phyloP scores from a whole-genome alignment of 108 stramenopile genomes.

The Ochromonas danica region DNA sequence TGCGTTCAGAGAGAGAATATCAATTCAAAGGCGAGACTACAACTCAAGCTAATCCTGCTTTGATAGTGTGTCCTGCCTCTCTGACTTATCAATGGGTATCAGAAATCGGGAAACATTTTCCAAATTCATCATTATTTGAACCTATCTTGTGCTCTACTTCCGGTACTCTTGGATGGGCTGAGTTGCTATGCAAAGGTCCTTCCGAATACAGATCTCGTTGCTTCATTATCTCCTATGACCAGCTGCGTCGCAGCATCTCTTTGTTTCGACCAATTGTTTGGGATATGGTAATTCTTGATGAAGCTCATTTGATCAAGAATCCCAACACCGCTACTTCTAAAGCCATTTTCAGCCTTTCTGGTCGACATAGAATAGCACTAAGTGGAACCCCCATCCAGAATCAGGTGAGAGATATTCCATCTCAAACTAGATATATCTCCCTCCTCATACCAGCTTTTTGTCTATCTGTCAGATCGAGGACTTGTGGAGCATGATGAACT shows the following conservation, averaged over 20 bases:
- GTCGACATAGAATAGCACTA: not conserved
- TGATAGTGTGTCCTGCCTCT: constrained; percentile 2
- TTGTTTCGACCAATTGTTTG: not conserved
- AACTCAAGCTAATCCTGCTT: not conserved
- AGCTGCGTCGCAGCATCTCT: not conserved
- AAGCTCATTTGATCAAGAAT: constrained; percentile 1
- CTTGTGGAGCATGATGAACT: constrained; percentile 25
- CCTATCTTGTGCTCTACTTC: not conserved
- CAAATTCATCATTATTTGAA: not conserved
- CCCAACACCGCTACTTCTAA: not conserved
- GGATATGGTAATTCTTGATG: not conserved
- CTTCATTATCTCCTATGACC: not conserved
- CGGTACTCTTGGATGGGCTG: not conserved
- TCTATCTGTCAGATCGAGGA: not conserved
- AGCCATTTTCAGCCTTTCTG: not conserved
- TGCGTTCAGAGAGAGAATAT: not conserved
- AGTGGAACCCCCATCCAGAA: constrained; percentile 32
- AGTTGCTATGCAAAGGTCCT: not conserved
- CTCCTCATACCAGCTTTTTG: not conserved
- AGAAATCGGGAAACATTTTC: constrained; percentile 7
- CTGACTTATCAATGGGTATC: not conserved
- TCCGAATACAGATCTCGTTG: not conserved
- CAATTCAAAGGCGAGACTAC: not conserved
- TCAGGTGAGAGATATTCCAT: not conserved
- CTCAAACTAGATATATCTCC: no score